A percentile compares a stretch with the other conserved stretches of the same genome.
Evolutionary conservation across 345 rosid genomes (phyloP).

Genomic region (Streptanthus diversifolius): DNA sequence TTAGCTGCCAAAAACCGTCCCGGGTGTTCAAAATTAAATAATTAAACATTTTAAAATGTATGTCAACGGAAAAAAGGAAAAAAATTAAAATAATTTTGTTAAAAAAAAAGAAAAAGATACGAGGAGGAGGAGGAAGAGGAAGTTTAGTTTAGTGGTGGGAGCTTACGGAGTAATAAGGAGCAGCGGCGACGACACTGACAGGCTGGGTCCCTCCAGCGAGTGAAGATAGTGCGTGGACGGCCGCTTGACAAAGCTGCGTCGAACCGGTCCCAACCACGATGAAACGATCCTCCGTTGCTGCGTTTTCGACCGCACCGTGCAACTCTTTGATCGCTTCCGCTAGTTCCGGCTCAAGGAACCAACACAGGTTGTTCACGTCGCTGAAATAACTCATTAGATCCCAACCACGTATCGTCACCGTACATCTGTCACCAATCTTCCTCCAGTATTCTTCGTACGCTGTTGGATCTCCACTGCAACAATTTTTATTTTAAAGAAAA

Average conservation of each 20-base stretch:
- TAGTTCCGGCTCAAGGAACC: conserved; percentile 72
- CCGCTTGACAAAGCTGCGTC: conserved; percentile 71
- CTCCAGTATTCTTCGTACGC: conserved; percentile 72
- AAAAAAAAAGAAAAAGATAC: neutral
- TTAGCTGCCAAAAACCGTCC: neutral
- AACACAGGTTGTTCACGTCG: conserved; percentile 50
- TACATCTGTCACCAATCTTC: conserved; percentile 55
- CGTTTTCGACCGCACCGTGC: conserved; percentile 64
- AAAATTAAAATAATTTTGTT: neutral
- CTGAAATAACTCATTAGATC: conserved; percentile 89
- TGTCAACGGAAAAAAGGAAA: conserved; percentile 12
- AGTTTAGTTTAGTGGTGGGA: conserved; percentile 18
- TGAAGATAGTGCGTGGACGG: conserved; percentile 65
- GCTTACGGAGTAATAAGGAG: conserved; percentile 86
- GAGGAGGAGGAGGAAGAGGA: conserved; percentile 4
- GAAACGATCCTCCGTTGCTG: conserved; percentile 43
- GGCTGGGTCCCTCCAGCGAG: conserved; percentile 43
- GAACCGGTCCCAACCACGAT: conserved; percentile 89
- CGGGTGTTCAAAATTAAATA: neutral
- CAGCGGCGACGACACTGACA: conserved; percentile 72
- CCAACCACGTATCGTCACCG: conserved; percentile 53
- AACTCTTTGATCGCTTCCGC: conserved; percentile 56
- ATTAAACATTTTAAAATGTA: neutral
- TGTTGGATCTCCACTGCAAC: conserved; percentile 86
- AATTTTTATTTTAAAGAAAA: neutral